Percentiles rank a stretch among this genome's conserved stretches.
phyloP scores from a whole-genome alignment of 805 yeast genomes.

The Pichia exigua region DNA sequence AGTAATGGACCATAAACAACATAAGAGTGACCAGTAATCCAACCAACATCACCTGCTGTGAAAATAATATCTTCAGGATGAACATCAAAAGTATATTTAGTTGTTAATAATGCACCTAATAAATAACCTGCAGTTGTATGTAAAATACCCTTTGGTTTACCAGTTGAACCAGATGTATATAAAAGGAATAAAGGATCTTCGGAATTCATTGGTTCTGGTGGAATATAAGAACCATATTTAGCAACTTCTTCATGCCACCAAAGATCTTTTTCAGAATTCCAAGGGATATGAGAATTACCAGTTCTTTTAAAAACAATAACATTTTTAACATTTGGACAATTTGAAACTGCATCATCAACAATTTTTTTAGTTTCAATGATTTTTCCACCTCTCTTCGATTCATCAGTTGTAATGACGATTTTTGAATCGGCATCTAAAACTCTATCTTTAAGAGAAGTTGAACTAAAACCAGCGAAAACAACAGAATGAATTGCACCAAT shows the following conservation, averaged over 20 bases:
- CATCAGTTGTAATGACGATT: constrained; percentile 73
- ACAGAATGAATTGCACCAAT: constrained; percentile 83
- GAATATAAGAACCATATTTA: constrained; percentile 58
- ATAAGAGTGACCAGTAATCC: constrained; percentile 87
- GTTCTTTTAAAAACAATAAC: constrained; percentile 73
- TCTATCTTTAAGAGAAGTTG: constrained; percentile 65
- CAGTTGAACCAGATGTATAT: constrained; percentile 84
- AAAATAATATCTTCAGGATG: constrained; percentile 68
- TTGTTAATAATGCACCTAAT: constrained; percentile 63
- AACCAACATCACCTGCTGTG: constrained; percentile 88
- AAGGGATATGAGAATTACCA: constrained; percentile 45
- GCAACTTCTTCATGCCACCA: constrained; percentile 70
- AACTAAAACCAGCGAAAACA: constrained; percentile 77
- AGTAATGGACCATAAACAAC: constrained; percentile 75
- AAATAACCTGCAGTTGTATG: constrained; percentile 78
- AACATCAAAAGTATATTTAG: constrained; percentile 69
- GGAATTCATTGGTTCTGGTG: constrained; percentile 70
- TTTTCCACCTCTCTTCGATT: constrained; percentile 77
- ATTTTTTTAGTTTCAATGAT: constrained; percentile 73
- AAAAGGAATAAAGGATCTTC: constrained; percentile 77
- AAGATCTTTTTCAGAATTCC: constrained; percentile 52
- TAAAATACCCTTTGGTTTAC: constrained; percentile 81
- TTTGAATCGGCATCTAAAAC: constrained; percentile 65
- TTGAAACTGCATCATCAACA: constrained; percentile 68
- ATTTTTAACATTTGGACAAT: constrained; percentile 58